phyloP scores from a whole-genome alignment of 352 stramenopile species.

The Phytophthora fragariaefolia region DNA sequence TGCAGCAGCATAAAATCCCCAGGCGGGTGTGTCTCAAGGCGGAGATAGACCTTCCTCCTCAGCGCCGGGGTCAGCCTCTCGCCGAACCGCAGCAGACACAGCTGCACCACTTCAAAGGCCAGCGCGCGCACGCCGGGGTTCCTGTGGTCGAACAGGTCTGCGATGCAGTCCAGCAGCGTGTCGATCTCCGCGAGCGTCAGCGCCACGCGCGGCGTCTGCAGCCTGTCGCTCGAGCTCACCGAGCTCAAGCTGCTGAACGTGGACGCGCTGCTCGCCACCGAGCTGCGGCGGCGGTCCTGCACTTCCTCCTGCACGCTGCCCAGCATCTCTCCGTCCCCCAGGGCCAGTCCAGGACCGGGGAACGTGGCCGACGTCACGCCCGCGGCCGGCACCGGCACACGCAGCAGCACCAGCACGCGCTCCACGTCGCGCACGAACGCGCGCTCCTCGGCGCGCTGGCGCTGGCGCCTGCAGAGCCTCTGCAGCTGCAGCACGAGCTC shows the following conservation, averaged over 20 bases:
- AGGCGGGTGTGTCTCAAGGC: constrained; percentile 52
- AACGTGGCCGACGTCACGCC: constrained; percentile 39
- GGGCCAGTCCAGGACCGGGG: constrained; percentile 19
- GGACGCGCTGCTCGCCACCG: constrained; percentile 12
- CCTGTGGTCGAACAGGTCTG: constrained; percentile 72
- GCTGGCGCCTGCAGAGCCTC: constrained; percentile 66
- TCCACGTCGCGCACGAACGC: constrained; percentile 75
- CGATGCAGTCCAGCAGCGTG: constrained; percentile 73
- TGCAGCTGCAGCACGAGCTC: constrained; percentile 73
- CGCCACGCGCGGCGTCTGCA: constrained; percentile 15
- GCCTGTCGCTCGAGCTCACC: constrained; percentile 20
- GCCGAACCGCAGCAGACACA: constrained; percentile 71
- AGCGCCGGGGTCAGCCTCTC: constrained; percentile 49
- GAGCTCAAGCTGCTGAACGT: constrained; percentile 26
- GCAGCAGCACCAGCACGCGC: constrained; percentile 54
- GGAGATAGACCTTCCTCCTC: constrained; percentile 62
- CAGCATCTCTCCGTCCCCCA: constrained; percentile 22
- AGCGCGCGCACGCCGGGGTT: constrained; percentile 73
- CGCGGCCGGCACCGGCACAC: constrained; percentile 22
- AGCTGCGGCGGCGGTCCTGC: constrained; percentile 18
- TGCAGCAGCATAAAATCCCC: constrained; percentile 71
- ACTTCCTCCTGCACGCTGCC: constrained; percentile 36
- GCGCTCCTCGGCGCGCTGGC: constrained; percentile 67
- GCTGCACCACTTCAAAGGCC: constrained; percentile 76
- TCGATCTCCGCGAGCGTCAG: constrained; percentile 55